Conservation (phyloP, 805 yeast species). For the Lachancea sp. region DNA sequence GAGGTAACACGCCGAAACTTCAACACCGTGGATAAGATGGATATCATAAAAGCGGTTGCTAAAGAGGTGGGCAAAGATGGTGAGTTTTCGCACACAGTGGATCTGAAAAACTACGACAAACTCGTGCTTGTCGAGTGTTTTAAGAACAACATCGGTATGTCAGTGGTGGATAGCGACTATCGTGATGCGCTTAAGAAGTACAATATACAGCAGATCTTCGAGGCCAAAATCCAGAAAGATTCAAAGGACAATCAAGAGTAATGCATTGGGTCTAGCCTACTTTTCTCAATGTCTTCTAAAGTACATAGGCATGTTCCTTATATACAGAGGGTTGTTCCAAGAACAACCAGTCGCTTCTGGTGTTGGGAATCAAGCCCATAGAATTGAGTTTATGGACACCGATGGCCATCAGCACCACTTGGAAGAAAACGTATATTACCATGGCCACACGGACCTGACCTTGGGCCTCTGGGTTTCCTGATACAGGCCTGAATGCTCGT, state of each 20-base stretch:
- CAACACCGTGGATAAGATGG: constrained; percentile 61
- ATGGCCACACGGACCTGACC: constrained; percentile 34
- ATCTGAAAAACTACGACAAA: constrained; percentile 71
- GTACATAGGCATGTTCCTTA: constrained; percentile 18
- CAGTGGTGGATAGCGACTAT: constrained; percentile 63
- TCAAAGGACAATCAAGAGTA: not conserved
- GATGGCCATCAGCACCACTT: constrained; percentile 52
- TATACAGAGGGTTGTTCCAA: constrained; percentile 53
- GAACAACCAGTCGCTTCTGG: constrained; percentile 83
- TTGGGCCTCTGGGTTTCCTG: constrained; percentile 31
- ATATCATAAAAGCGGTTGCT: constrained; percentile 69
- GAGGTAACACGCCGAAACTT: constrained; percentile 76
- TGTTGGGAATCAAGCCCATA: constrained; percentile 90
- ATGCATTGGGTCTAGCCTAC: too few species aligned
- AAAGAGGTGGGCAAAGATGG: constrained; percentile 57
- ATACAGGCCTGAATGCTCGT: constrained; percentile 45
- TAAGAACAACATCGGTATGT: constrained; percentile 81
- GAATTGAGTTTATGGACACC: constrained; percentile 80
- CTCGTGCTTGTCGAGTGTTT: constrained; percentile 81
- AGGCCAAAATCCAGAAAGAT: constrained; percentile 24
- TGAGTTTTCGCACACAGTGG: constrained; percentile 62
- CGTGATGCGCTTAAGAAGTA: constrained; percentile 51
- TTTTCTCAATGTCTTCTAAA: constrained; percentile 8
- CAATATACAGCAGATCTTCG: constrained; percentile 79
- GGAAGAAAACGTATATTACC: constrained; percentile 41